Evolutionary conservation across 495 filamentous ascomycete species (phyloP), one percentile per base, ranked within the genome.

Genomic region (Hypoxylon subgilvum): DNA sequence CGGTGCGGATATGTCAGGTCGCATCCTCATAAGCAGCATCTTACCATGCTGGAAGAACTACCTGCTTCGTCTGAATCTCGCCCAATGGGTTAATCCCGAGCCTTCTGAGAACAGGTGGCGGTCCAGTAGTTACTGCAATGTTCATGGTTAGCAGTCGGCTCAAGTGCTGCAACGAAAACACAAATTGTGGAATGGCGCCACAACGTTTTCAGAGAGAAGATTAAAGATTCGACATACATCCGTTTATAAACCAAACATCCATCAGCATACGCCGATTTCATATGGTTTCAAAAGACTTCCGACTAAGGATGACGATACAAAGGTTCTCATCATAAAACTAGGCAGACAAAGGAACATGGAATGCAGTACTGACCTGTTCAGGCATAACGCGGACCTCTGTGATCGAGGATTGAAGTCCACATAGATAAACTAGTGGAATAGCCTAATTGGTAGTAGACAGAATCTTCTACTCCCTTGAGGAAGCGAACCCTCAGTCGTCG

Each of bases 301-400:
- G 82, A 69, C 82, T 86, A 86, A 85, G 82, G 83, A 86, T 86
- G 82, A 85, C 82, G 80, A 84, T 85, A 84, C 79, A 64, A 72
- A 73, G 70, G 72, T 72, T 83, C 78, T 84, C 82, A 83, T 85
- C 83, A 83, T 79, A 60, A 47, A 52, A 61, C 35, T 12, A 45
- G 45, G 16, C 14, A 42, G 28, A 51, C 41, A 52, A 36, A 40
- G 16, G 12, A 28, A 16, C 1, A 41, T 38, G 17, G 39, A 54
- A 56, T 42, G 30, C 10, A 47, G 22, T 40, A 70, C 67, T 34
- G 49, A 70, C 67, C 67, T 57, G 27, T 3, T 6, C 3, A 46
- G 23, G 9, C 14, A 50, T 22, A 21, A 17, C 22, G 32, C 7
- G 54, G 22, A 39, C 27, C 35, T 30, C 8, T 27, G 38, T 31